phyloP scores from a whole-genome alignment of 306 rosid genomes.

The Vigna angularis region DNA sequence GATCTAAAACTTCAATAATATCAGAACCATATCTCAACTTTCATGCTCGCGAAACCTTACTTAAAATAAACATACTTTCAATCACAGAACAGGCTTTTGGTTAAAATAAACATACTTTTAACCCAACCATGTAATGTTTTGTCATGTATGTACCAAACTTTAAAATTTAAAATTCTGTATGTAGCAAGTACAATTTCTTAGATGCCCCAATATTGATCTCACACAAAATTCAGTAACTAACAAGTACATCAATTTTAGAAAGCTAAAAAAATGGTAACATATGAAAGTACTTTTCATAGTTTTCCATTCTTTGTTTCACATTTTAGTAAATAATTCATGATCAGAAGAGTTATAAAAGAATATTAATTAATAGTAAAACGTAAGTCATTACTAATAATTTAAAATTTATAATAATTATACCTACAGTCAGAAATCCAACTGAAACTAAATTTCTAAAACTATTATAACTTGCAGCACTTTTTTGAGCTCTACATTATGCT shows the following conservation, averaged over 20 bases:
- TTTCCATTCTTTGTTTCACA: background rate
- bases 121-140: background rate
- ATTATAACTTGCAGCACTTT: background rate
- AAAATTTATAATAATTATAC: conserved; percentile 12
- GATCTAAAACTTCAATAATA: background rate
- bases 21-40: conserved; percentile 6
- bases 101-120: background rate
- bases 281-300: background rate
- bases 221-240: background rate
- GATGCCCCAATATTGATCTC: conserved; percentile 1
- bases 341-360: background rate
- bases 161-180: background rate
- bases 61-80: conserved; percentile 8
- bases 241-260: conserved; percentile 23
- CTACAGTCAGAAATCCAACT: conserved; percentile 9
- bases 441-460: conserved; percentile 22
- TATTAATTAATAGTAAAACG: background rate
- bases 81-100: background rate
- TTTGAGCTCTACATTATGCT: conserved; percentile 18
- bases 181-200: background rate
- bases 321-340: conserved; percentile 6
- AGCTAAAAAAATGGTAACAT: background rate
- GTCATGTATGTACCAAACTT: background rate
- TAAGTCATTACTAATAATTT: background rate
- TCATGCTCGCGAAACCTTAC: conserved; percentile 12